Evolutionary conservation across 176 grass and related monocot genomes (phyloP), one percentile per base, ranked within the genome.

Genomic region (Musa itinerans): DNA sequence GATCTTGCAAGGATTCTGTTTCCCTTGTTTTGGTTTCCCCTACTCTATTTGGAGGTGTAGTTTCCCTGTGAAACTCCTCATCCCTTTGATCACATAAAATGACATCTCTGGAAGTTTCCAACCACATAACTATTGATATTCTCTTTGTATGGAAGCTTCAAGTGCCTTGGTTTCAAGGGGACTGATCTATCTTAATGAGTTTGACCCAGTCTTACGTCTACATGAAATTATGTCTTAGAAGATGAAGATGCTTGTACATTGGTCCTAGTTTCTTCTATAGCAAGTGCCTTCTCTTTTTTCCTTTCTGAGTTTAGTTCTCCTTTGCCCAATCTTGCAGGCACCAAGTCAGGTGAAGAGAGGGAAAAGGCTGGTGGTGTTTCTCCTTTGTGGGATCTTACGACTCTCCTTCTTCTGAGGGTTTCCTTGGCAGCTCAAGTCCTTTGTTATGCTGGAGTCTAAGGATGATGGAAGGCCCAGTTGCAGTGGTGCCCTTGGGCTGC

Each of bases 391-490:
- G 34, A 34, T 34, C 34, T 34, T 34, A 34, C 34, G 0, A 34
- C 4, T 5, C 29, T 29, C 29, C n/a, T n/a, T n/a, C n/a, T n/a
- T n/a, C 69, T 59, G 72, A 58, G 54, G 54, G 1, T 53, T n/a
- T 61, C 4, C 9, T 58, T 75, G 53, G 15, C 25, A 61, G 73
- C 54, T 75, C 7, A 14, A 58, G 23, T 59, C 73, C 54, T 75
- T 73, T 52, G 71, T 73, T 50, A 75, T 75, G 73, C 73, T 75
- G 73, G 73, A 57, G 12, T 15, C 73, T 9, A 75, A 61, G 73
- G 22, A 61, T 48, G 59, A 53, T 53, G 10, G 73, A 27, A 61
- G 25, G 54, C 73, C 73, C 73, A 75, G 53, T 1, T 48, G 73
- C 54, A 75, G 73, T 54, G 34, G 54, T 34, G 54, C 73, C 48